phyloP scores from a whole-genome alignment of 192 early-diverging fungal genomes.

The Gonapodya sp. region DNA sequence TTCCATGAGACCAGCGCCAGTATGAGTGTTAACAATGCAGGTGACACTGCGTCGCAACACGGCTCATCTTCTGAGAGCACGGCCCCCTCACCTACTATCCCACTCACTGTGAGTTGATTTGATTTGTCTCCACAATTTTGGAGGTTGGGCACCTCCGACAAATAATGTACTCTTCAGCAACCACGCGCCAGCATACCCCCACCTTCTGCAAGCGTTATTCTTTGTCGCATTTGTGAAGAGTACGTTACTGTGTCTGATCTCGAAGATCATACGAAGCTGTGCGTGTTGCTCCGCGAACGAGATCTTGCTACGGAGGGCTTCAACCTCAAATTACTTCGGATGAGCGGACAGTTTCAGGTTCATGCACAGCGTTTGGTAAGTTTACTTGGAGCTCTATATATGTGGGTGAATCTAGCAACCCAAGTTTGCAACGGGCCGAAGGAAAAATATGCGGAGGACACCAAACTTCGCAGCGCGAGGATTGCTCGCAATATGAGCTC shows the following conservation, averaged over 20 bases:
- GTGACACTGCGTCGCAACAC: neutral
- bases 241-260: slow-evolving; percentile 50
- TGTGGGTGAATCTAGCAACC: too few species aligned
- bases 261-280: slow-evolving; percentile 70
- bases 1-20: too few species aligned
- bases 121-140: too few species aligned
- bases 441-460: slow-evolving; percentile 18
- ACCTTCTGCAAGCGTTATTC: slow-evolving; percentile 24
- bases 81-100: neutral
- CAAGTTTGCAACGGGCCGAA: too few species aligned
- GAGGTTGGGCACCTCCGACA: too few species aligned
- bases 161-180: neutral
- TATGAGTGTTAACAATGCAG: too few species aligned
- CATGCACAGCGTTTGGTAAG: neutral
- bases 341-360: neutral
- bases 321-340: neutral
- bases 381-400: too few species aligned
- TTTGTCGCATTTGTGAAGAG: slow-evolving; percentile 85
- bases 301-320: slow-evolving; percentile 26
- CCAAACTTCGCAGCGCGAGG: slow-evolving; percentile 28
- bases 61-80: neutral
- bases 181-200: neutral
- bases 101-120: too few species aligned
- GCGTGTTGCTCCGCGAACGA: slow-evolving; percentile 61
- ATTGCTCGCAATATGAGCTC: slow-evolving; percentile 26